A percentile compares a stretch with the other conserved stretches of the same genome.
phyloP scores from a whole-genome alignment of 2,329 filamentous ascomycete genomes.

The Fusarium liriodendri region DNA sequence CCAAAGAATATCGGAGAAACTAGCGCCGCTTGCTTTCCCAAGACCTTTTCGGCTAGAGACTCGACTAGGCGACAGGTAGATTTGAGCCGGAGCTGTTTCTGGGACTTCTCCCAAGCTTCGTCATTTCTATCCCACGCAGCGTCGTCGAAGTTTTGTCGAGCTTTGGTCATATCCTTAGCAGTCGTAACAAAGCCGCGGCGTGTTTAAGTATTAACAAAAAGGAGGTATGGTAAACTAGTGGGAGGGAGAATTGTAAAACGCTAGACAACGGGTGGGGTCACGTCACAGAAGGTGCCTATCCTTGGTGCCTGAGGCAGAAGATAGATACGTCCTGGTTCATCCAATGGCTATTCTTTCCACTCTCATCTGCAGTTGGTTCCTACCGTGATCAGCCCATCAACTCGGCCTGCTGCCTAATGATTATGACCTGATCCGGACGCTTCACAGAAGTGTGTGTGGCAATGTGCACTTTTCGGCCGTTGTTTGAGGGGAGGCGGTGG shows the following conservation, averaged over 20 bases:
- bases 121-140: conserved; percentile 1
- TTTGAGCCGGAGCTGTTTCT: conserved; percentile 1
- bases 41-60: conserved; percentile 1
- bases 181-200: not conserved
- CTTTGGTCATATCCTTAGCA: not conserved
- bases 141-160: conserved; percentile 8
- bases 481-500: too few species aligned
- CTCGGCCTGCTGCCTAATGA: too few species aligned
- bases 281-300: not conserved
- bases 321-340: not conserved
- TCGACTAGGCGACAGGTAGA: not conserved
- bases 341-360: too few species aligned
- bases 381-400: too few species aligned
- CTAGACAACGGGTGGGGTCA: not conserved
- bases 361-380: too few species aligned
- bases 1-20: conserved; percentile 9
- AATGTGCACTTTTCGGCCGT: too few species aligned
- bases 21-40: not conserved
- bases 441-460: too few species aligned
- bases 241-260: not conserved
- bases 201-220: not conserved
- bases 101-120: conserved; percentile 3
- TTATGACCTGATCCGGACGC: too few species aligned
- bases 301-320: not conserved
- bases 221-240: not conserved